Evolutionary conservation across 768 basidiomycete genomes (phyloP).

Genomic region (Mycena rebaudengoi): DNA sequence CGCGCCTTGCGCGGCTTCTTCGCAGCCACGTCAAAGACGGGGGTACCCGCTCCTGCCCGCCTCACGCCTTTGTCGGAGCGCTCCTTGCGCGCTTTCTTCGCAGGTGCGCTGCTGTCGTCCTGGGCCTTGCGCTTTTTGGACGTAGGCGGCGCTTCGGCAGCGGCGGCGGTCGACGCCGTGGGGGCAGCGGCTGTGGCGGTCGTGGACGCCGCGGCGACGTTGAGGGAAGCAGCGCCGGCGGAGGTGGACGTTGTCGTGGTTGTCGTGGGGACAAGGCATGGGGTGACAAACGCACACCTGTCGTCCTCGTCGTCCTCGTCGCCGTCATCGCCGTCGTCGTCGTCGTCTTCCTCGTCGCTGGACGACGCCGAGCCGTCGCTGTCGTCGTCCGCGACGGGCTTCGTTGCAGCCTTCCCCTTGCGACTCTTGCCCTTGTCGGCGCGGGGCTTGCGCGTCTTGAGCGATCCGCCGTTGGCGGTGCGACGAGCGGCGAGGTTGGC

Average conservation of each 20-base stretch:
- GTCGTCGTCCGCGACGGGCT: not conserved
- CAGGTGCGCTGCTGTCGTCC: not conserved
- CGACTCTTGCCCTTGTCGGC: not conserved
- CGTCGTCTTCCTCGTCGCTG: not conserved
- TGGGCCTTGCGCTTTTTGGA: not conserved
- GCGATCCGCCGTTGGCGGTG: not conserved
- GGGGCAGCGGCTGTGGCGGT: not conserved
- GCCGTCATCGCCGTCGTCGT: not conserved
- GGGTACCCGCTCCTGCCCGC: too few relatives aligned
- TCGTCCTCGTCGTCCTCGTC: too few relatives aligned
- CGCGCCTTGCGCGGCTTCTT: not conserved
- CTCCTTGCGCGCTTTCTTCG: not conserved
- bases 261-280: too few relatives aligned
- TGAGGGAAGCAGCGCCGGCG: not conserved
- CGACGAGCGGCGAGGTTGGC: not conserved
- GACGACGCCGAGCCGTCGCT: too few relatives aligned
- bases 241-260: too few relatives aligned
- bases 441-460: not conserved
- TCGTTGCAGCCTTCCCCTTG: not conserved
- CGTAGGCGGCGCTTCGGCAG: not conserved
- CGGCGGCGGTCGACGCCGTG: not conserved
- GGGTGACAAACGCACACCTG: too few relatives aligned
- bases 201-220: not conserved
- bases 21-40: not conserved
- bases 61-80: not conserved